A percentile compares a stretch with the other conserved stretches of the same genome.
Evolutionary conservation across 441 rosid genomes (phyloP).

Genomic region (Mallotus japonicus): DNA sequence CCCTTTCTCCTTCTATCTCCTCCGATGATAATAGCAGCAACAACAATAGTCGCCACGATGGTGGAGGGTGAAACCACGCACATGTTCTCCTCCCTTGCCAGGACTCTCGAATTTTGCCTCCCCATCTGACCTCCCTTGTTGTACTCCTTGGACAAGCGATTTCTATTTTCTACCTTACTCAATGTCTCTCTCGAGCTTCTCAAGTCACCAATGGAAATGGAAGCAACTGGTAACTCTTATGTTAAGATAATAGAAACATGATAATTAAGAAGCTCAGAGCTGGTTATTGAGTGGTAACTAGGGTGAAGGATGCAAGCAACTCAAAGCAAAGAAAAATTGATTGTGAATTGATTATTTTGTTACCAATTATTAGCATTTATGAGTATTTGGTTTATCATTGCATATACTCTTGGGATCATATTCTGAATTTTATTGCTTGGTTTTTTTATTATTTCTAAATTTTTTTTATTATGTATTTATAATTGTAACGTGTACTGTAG

Average conservation of each 20-base stretch:
- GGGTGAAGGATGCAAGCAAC: background rate
- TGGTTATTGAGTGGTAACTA: background rate
- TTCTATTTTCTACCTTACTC: background rate
- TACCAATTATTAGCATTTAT: background rate
- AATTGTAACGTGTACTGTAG: background rate
- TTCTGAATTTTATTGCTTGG: background rate
- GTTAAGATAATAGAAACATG: slow-evolving; percentile 37
- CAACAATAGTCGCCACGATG: no score
- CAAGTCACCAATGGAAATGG: slow-evolving; percentile 31
- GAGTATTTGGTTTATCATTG: slow-evolving; percentile 15
- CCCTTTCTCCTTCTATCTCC: no score
- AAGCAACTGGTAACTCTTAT: slow-evolving; percentile 33
- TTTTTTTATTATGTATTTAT: background rate
- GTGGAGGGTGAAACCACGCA: no score
- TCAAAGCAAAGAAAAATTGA: background rate
- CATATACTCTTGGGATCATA: slow-evolving; percentile 83
- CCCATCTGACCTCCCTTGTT: no score
- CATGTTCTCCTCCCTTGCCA: no score
- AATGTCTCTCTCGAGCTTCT: no score
- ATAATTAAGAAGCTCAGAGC: background rate
- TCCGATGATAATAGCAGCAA: no score
- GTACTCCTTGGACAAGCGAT: background rate
- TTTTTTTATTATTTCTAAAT: background rate
- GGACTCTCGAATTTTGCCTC: no score
- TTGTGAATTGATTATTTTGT: background rate